A percentile compares a stretch with the other conserved stretches of the same genome.
These are phyloP conservation scores for Trifolium subterraneum DNA, from an alignment of 306 rosid genomes.

Conservation along the genomic window DNA sequence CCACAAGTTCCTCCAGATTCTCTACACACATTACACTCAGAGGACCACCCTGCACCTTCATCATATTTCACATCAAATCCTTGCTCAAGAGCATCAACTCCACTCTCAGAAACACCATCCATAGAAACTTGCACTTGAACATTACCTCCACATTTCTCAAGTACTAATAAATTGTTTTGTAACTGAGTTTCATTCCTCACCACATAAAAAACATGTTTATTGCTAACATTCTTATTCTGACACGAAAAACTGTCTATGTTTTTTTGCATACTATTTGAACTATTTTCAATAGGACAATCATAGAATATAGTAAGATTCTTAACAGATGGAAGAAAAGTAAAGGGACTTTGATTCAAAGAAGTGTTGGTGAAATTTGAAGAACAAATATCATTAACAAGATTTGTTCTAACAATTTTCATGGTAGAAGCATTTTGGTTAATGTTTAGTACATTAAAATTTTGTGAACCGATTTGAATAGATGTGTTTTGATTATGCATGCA, in stretches of 20 bases:
- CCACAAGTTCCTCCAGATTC: constrained; percentile 55
- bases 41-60: constrained; percentile 42
- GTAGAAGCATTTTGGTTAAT: constrained; percentile 41
- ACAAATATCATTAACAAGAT: constrained; percentile 44
- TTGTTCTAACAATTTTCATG: constrained; percentile 39
- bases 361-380: constrained; percentile 48
- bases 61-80: constrained; percentile 52
- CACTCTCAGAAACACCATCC: constrained; percentile 33
- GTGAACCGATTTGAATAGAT: constrained; percentile 40
- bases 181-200: constrained; percentile 41
- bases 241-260: constrained; percentile 37
- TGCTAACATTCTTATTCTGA: constrained; percentile 21
- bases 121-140: constrained; percentile 41
- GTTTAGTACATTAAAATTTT: constrained; percentile 33
- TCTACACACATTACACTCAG: constrained; percentile 40
- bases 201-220: constrained; percentile 39
- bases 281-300: constrained; percentile 34
- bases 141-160: constrained; percentile 33
- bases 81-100: constrained; percentile 18
- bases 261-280: constrained; percentile 13
- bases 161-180: constrained; percentile 4
- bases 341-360: constrained; percentile 36
- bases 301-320: constrained; percentile 45
- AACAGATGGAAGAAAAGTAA: constrained; percentile 34
- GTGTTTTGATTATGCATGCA: constrained; percentile 39